These are phyloP conservation scores for Debaryomycetaceae sp. DNA, from an alignment of 1,139 yeast genomes.

Conservation along the genomic window DNA sequence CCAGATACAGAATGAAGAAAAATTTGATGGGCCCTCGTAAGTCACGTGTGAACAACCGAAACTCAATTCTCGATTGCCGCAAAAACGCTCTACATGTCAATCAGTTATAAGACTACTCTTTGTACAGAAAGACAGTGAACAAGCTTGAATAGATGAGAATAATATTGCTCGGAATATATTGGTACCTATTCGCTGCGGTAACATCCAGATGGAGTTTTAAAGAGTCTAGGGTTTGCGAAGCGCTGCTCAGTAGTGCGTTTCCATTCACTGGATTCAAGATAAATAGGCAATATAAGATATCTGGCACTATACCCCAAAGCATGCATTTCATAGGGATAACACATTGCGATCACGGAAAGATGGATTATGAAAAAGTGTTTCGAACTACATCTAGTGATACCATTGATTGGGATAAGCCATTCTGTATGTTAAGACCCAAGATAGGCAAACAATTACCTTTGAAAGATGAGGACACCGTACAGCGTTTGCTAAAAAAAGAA, in stretches of 20 bases:
- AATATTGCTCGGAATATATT: neutral
- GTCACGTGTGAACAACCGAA: constrained; percentile 2
- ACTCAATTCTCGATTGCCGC: constrained; percentile 6
- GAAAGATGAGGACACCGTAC: constrained; percentile 9
- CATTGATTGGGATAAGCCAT: constrained; percentile 50
- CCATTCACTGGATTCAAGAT: constrained; percentile 62
- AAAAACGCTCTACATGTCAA: constrained; percentile 3
- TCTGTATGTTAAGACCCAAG: constrained; percentile 43
- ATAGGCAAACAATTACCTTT: constrained; percentile 12
- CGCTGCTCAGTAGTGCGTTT: constrained; percentile 20
- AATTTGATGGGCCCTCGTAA: constrained; percentile 2
- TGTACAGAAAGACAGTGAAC: neutral
- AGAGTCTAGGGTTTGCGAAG: constrained; percentile 36
- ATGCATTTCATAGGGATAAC: constrained; percentile 47
- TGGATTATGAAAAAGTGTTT: constrained; percentile 42
- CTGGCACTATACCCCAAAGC: constrained; percentile 35
- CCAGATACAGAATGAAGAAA: constrained; percentile 3
- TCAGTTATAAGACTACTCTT: neutral
- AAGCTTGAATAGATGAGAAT: neutral
- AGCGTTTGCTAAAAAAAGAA: constrained; percentile 6
- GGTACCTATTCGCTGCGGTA: neutral
- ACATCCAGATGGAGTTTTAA: constrained; percentile 18
- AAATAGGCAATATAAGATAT: constrained; percentile 47
- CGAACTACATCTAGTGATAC: constrained; percentile 34
- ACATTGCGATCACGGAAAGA: constrained; percentile 55